Conservation (phyloP, 345 rosid genomes). For the Moricandia moricandioides region DNA sequence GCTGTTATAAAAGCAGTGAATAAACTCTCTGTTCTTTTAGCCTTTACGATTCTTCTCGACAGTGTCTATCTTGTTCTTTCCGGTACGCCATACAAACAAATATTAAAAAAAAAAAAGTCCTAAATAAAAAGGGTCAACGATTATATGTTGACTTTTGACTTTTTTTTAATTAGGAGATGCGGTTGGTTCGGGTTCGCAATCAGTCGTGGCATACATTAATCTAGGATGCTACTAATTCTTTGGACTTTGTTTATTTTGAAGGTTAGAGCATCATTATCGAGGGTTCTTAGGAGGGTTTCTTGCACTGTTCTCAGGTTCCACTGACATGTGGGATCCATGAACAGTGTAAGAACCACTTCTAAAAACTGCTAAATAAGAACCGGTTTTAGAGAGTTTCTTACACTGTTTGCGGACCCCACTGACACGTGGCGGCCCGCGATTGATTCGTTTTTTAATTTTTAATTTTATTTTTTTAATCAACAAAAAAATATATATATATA, state of each 20-base stretch:
- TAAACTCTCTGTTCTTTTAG: conserved; percentile 58
- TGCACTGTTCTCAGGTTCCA: too few relatives aligned
- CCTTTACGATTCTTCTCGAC: conserved; percentile 76
- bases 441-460: too few relatives aligned
- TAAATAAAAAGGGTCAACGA: not conserved
- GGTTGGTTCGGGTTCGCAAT: conserved; percentile 81
- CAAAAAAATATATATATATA: too few relatives aligned
- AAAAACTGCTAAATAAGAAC: too few relatives aligned
- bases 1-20: conserved; percentile 56
- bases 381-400: too few relatives aligned
- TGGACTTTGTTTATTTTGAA: conserved; percentile 30
- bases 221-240: conserved; percentile 60
- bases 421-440: too few relatives aligned
- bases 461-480: too few relatives aligned
- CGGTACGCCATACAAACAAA: conserved; percentile 36
- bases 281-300: too few relatives aligned
- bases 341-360: too few relatives aligned
- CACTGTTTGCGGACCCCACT: too few relatives aligned
- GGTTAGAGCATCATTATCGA: too few relatives aligned
- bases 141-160: not conserved
- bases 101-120: not conserved
- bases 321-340: too few relatives aligned
- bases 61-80: conserved; percentile 89
- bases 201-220: conserved; percentile 57
- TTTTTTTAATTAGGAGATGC: conserved; percentile 53